These are phyloP conservation scores for Durusdinium trenchii DNA, from an alignment of 73 alveolate species.

Conservation along the genomic window DNA sequence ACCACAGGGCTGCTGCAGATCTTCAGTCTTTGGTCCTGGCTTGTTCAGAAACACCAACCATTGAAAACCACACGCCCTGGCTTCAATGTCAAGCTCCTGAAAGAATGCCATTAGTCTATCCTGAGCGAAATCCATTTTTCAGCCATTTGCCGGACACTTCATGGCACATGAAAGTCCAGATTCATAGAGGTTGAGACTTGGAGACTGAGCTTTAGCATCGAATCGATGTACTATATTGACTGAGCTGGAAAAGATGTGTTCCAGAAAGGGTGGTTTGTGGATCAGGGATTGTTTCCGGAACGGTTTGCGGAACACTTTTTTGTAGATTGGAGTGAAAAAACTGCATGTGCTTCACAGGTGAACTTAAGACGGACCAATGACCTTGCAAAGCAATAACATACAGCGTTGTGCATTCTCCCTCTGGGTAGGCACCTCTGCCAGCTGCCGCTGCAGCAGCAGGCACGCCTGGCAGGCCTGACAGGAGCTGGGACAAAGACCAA, in stretches of 20 bases:
- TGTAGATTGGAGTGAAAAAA: no score
- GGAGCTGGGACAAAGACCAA: no score
- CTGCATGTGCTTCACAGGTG: no score
- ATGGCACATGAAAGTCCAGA: conserved; percentile 13
- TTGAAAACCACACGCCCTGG: no score
- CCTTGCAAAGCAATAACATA: not conserved
- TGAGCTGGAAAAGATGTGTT: no score
- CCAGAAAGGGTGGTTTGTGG: not conserved
- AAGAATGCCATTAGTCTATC: not conserved
- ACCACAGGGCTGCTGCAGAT: conserved; percentile 23
- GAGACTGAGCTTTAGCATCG: no score
- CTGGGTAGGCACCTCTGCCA: not conserved
- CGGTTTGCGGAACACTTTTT: no score
- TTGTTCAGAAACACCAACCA: no score
- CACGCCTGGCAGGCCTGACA: no score
- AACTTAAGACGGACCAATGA: no score
- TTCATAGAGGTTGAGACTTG: not conserved
- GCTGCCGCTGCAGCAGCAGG: not conserved
- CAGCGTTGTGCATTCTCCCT: not conserved
- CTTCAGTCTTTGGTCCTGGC: conserved; percentile 37
- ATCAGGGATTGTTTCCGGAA: no score
- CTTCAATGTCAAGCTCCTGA: not conserved
- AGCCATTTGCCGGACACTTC: conserved; percentile 32
- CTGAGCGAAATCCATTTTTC: not conserved
- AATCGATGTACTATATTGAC: no score